Conservation (phyloP, 352 stramenopile species). For the Thraustochytrium striatum region DNA sequence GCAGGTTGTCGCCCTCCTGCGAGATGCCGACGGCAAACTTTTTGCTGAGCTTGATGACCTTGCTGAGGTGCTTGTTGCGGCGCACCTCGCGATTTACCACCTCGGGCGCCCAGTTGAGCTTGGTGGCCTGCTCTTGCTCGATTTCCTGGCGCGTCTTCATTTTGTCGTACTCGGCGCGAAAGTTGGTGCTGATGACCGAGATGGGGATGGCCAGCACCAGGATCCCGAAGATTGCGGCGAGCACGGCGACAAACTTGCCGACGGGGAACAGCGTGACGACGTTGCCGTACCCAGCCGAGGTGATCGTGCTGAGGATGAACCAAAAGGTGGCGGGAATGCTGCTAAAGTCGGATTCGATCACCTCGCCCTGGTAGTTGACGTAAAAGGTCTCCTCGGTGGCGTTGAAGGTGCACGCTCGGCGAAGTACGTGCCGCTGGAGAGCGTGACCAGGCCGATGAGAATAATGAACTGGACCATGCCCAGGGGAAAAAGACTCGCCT, state of each 20-base stretch:
- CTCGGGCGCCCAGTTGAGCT: neutral
- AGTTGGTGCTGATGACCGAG: conserved; percentile 65
- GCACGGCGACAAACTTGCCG: conserved; percentile 66
- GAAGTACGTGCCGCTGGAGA: conserved; percentile 75
- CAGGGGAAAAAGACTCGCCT: conserved; percentile 57
- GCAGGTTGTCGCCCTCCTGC: neutral
- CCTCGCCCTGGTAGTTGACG: neutral
- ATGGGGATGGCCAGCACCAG: conserved; percentile 74
- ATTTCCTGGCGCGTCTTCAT: conserved; percentile 43
- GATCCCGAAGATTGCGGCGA: conserved; percentile 71
- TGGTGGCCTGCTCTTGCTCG: neutral
- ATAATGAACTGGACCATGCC: conserved; percentile 79
- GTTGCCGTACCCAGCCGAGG: conserved; percentile 75
- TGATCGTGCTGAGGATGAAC: conserved; percentile 82
- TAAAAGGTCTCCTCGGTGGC: neutral
- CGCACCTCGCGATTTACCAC: neutral
- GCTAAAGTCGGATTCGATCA: conserved; percentile 63
- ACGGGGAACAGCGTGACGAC: conserved; percentile 68
- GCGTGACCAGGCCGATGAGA: conserved; percentile 70
- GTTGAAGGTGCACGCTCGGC: conserved; percentile 56
- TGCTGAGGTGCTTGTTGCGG: conserved; percentile 20
- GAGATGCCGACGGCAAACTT: neutral
- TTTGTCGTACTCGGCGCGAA: conserved; percentile 32
- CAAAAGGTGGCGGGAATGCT: conserved; percentile 74
- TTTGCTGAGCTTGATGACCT: neutral